A percentile compares a stretch with the other conserved stretches of the same genome.
phyloP scores from a whole-genome alignment of 2,329 filamentous ascomycete genomes.

The Cordyceps sp. region DNA sequence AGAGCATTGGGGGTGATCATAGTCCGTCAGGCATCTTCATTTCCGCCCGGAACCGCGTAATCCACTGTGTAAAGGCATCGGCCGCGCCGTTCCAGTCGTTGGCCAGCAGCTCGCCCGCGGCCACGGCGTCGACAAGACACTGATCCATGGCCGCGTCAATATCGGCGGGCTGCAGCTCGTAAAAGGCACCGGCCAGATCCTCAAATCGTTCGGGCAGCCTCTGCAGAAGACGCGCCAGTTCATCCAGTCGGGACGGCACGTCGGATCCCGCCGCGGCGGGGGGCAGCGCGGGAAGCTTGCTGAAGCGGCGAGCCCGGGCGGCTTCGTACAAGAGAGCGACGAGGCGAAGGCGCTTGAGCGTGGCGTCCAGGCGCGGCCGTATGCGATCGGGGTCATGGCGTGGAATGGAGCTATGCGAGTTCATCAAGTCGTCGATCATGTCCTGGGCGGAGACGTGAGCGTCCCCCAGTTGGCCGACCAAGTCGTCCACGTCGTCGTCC shows the following conservation, averaged over 20 bases:
- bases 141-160: slow-evolving; percentile 42
- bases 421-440: slow-evolving; percentile 53
- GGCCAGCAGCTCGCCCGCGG: slow-evolving; percentile 35
- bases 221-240: slow-evolving; percentile 37
- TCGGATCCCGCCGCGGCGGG: slow-evolving; percentile 12
- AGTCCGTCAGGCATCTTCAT: slow-evolving; percentile 23
- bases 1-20: no score
- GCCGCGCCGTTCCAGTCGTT: slow-evolving; percentile 44
- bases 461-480: no score
- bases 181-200: slow-evolving; percentile 55
- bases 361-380: slow-evolving; percentile 45
- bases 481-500: slow-evolving; percentile 27
- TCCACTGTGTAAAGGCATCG: slow-evolving; percentile 71
- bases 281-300: slow-evolving; percentile 32
- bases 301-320: slow-evolving; percentile 51
- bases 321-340: slow-evolving; percentile 53
- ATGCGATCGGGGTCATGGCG: slow-evolving; percentile 46
- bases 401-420: slow-evolving; percentile 42
- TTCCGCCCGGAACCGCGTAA: slow-evolving; percentile 35
- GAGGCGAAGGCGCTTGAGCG: slow-evolving; percentile 49
- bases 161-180: slow-evolving; percentile 43
- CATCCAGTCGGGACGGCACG: slow-evolving; percentile 31
- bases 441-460: slow-evolving; percentile 27
- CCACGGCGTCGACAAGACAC: slow-evolving; percentile 43
- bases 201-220: slow-evolving; percentile 51